Evolutionary conservation across 2,329 filamentous ascomycete species (phyloP), one percentile per base, ranked within the genome.

Genomic region (Cercospora canescens): DNA sequence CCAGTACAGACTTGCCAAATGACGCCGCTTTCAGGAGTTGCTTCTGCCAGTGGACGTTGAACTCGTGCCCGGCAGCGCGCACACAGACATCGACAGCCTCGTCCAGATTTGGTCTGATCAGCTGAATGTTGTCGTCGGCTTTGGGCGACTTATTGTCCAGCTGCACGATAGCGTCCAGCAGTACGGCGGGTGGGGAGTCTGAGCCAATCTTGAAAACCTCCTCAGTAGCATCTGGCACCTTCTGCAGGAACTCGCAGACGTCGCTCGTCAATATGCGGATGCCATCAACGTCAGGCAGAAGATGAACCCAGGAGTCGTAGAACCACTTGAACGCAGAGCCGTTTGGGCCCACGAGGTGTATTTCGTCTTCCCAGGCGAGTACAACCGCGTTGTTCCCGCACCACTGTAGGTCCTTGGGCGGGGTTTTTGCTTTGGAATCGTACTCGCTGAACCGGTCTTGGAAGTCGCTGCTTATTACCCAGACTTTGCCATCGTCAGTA

Each of bases 281-380:
- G n/a, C 95, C 95, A 76, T 99, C 95, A 67, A 86, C 85, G 83
- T 96, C 94, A 16, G 93, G 90, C 48, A 97, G 84, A 3, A 98
- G 85, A 78, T 98, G 95, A 12, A 99, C 91, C 69, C 92, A 89
- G 8, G 90, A 92, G 75, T 98, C 93, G 78, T 98, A 98, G 72
- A 93, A 57, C 77, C 78, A 86, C 79, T 86, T 89, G 32, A 86
- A 88, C 5, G 91, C 89, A 9, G 91, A 87, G 50, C 92, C 92
- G 39, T 89, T 91, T 0, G 93, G 93, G 0, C 94, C 95, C 67
- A 99, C 91, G 30, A 99, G 85, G 75, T 97, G 95, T 4, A 99
- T 90, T 78, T 99, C 95, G 75, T 99, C 95, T 76, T 98, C 95
- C 95, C 95, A 99, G 0, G 94, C 94, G 73, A 99, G 88, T 30